Evolutionary conservation across 1,139 yeast genomes (phyloP), one percentile per base, ranked within the genome.

Genomic region (Candida tropicalis): DNA sequence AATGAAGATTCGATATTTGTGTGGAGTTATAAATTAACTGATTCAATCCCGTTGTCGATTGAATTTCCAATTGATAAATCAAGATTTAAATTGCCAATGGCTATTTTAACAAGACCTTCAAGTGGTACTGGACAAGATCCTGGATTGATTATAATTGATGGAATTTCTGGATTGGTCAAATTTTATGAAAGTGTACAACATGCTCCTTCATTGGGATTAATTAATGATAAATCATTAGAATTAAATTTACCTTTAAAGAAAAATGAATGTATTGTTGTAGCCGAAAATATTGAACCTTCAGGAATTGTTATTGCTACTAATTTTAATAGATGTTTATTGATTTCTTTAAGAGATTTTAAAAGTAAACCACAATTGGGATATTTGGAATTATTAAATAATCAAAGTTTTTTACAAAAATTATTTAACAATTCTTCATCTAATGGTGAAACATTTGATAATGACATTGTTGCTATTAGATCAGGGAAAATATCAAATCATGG

Each of bases 251-350:
- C 60, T 39, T 38, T 52, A 12, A 56, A 63, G 8, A 73, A 70
- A 38, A 76, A 79, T 23, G 95, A 87, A 57, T 63, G 63, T 39
- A 70, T 88, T 20, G 78, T 82, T 1, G 59, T 73, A 35, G 77
- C 84, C 2, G 79, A 81, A 47, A 80, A 79, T 49, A 74, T 84
- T 12, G 91, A 86, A 51, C 93, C 95, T 0, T 82, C 87, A 3
- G 96, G 96, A 1, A 66, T 89, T 5, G 70, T 84, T 1, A 60
- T 87, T 9, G 79, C 90, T 5, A 88, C 97, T 0, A 80, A 89
- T 5, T 71, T 79, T 54, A 89, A 88, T 31, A 68, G 95, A 48
- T 79, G 85, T 38, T 61, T 85, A 10, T 68, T 87, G 40, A 60
- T 88, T 3, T 71, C 85, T 0, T 68, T 89, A 29, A 75, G 87